Evolutionary conservation across 371 early-diverging fungal genomes (phyloP), one percentile per base, ranked within the genome.

Genomic region (Dinochytrium kinnereticum): DNA sequence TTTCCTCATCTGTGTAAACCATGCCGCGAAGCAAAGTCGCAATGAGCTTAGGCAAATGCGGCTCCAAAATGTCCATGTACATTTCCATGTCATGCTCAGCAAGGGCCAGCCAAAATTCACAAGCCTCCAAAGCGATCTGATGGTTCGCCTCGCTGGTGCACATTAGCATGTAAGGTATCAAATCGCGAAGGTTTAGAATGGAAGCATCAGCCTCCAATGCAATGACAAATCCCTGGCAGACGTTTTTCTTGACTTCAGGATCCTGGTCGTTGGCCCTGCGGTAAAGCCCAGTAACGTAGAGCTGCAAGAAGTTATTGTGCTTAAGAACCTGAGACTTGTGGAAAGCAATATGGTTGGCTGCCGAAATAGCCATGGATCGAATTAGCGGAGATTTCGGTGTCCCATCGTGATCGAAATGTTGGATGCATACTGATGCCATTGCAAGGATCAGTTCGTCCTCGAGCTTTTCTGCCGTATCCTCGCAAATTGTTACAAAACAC

Each of bases 51-150:
- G 88, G 87, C 49, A 97, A 82, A 78, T 88, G 90, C 3, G 94
- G 94, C 68, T 87, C 90, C 64, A 98, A 82, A 53, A 92, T 86
- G 64, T 92, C 92, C 49, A 87, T 86, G 61, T 33, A 61, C 2
- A 15, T 21, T 69, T 94, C 75, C 26, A 88, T 89, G 50, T 94
- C 93, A 73, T 93, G 94, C 80, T 98, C 98, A 50, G 95, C 95
- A 85, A 97, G 93, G 39, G 93, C 92, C 36, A 97, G 82, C 97
- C 97, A 98, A 82, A 98, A 98, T 81, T 98, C 98, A 82, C 95
- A 94, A 10, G 98, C 97, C 82, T 97, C 98, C 70, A 96, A 83
- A 24, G 98, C 96, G 37, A 98, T 90, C 49, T 86, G 82, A 31
- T 90, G 84, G 61, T 96, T 95, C 36, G 91, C 90, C 64, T 89